phyloP scores from a whole-genome alignment of 2,329 filamentous ascomycete genomes.

The Ceratocystis destructans region DNA sequence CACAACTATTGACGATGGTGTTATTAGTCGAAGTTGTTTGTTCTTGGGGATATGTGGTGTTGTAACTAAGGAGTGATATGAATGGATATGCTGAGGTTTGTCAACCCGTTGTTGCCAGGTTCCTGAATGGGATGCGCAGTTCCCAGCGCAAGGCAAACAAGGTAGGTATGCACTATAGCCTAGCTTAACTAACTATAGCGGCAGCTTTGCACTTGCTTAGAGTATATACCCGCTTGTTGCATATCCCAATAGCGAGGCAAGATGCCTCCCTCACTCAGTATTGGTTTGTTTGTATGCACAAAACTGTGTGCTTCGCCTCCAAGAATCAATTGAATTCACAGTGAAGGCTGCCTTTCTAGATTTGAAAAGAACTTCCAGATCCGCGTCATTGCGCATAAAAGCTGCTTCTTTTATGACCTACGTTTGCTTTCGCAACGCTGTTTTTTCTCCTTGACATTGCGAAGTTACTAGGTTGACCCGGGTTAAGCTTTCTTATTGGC shows the following conservation, averaged over 20 bases:
- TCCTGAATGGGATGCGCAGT: slow-evolving; percentile 10
- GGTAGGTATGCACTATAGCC: neutral
- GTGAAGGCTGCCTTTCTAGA: neutral
- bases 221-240: neutral
- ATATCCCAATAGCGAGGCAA: neutral
- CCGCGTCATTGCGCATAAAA: neutral
- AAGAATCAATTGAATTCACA: neutral
- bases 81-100: neutral
- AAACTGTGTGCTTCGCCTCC: neutral
- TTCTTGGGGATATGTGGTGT: neutral
- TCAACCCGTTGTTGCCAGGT: slow-evolving; percentile 8
- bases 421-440: neutral
- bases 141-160: neutral
- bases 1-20: neutral
- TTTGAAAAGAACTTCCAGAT: neutral
- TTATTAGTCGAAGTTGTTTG: neutral
- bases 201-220: neutral
- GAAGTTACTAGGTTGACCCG: neutral
- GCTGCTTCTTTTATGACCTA: neutral
- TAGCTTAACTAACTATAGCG: neutral
- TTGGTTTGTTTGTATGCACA: neutral
- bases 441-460: neutral
- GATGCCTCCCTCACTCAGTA: too few relatives aligned
- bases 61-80: neutral
- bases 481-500: neutral